phyloP scores from a whole-genome alignment of 1,139 yeast species.

The Zygoascus hellenicus region DNA sequence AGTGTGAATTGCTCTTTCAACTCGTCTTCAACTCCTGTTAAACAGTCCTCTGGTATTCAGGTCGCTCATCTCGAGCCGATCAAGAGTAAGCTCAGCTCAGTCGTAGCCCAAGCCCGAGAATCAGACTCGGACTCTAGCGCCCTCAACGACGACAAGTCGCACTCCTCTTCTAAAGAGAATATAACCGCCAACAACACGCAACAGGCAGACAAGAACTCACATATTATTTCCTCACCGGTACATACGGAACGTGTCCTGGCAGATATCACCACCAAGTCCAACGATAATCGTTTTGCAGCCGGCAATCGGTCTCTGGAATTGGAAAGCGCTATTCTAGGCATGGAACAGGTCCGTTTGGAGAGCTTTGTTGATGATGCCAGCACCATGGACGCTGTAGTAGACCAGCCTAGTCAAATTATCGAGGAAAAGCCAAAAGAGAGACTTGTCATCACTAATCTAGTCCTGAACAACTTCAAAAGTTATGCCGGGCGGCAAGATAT shows the following conservation, averaged over 20 bases:
- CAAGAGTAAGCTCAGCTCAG: slow-evolving; percentile 2
- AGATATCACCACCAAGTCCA: neutral
- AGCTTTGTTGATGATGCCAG: slow-evolving; percentile 10
- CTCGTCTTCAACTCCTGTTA: slow-evolving; percentile 14
- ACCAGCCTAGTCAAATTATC: slow-evolving; percentile 4
- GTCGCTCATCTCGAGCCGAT: slow-evolving; percentile 24
- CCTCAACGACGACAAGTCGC: neutral
- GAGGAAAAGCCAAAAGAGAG: slow-evolving; percentile 34
- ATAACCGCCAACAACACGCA: neutral
- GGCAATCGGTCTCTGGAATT: slow-evolving; percentile 11
- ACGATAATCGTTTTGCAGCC: neutral
- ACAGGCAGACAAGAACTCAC: too few relatives aligned
- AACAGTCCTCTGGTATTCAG: slow-evolving; percentile 10
- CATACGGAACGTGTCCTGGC: neutral
- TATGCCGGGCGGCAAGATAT: slow-evolving; percentile 92
- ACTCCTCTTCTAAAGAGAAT: slow-evolving; percentile 7
- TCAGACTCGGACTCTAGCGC: neutral
- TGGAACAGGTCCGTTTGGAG: slow-evolving; percentile 15
- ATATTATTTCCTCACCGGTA: too few relatives aligned
- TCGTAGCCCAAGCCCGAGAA: too few relatives aligned
- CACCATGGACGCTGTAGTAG: slow-evolving; percentile 5
- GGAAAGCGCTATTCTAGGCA: slow-evolving; percentile 13
- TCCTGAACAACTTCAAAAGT: slow-evolving; percentile 83
- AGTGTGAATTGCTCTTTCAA: neutral
- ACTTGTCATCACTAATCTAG: slow-evolving; percentile 66